phyloP scores from a whole-genome alignment of 192 early-diverging fungal genomes.

The Coemansia furcata region DNA sequence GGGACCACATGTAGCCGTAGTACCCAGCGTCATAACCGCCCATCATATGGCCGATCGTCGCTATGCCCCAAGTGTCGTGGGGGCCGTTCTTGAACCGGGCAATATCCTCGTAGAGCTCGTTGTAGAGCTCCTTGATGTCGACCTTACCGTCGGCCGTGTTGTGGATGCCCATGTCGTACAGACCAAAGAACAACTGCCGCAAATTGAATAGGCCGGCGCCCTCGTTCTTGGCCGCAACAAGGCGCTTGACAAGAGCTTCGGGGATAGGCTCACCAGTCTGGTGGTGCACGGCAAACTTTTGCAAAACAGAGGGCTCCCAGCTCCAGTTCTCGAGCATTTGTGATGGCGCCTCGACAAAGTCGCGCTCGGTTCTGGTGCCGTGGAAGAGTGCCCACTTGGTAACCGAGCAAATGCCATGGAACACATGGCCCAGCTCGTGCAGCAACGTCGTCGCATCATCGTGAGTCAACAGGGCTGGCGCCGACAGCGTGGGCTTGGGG shows the following conservation, averaged over 20 bases:
- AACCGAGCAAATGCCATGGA: slow-evolving; percentile 64
- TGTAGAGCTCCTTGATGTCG: slow-evolving; percentile 47
- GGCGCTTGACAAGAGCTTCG: slow-evolving; percentile 62
- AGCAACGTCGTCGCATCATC: slow-evolving; percentile 78
- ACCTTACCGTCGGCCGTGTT: slow-evolving; percentile 52
- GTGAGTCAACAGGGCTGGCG: slow-evolving; percentile 77
- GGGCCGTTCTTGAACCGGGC: slow-evolving; percentile 52
- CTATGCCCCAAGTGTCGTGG: slow-evolving; percentile 67
- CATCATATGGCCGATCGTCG: slow-evolving; percentile 69
- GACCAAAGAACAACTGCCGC: slow-evolving; percentile 75
- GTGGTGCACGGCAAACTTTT: slow-evolving; percentile 66
- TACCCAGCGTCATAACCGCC: slow-evolving; percentile 77
- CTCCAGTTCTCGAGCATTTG: slow-evolving; percentile 91
- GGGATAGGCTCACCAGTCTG: slow-evolving; percentile 70
- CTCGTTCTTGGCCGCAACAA: slow-evolving; percentile 74
- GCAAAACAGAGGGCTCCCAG: slow-evolving; percentile 61
- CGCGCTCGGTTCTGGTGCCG: slow-evolving; percentile 71
- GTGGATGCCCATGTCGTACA: slow-evolving; percentile 77
- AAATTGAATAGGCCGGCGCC: slow-evolving; percentile 70
- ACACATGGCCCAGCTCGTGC: slow-evolving; percentile 81
- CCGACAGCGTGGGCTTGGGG: slow-evolving; percentile 61
- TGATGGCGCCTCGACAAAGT: slow-evolving; percentile 88
- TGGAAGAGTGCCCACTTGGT: slow-evolving; percentile 77
- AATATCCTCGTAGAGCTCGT: slow-evolving; percentile 44
- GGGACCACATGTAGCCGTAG: slow-evolving; percentile 77